A percentile compares a stretch with the other conserved stretches of the same genome.
Evolutionary conservation across 78 protist genomes (phyloP).

Genomic region (Anaeramoeba flamelloides): DNA sequence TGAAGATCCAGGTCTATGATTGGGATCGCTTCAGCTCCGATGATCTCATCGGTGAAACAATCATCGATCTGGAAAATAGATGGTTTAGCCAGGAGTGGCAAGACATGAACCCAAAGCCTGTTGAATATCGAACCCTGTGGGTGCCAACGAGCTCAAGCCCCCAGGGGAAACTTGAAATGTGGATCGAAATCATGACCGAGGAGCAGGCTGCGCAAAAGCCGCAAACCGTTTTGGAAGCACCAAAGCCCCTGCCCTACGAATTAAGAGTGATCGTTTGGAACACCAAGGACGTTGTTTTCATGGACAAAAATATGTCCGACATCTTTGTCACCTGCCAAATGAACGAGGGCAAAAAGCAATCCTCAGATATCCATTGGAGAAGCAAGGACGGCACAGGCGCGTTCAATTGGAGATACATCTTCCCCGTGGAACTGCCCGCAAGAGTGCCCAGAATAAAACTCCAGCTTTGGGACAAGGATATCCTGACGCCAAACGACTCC

Average conservation of each 20-base stretch:
- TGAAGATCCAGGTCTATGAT: constrained; percentile 10
- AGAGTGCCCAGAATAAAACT: constrained; percentile 19
- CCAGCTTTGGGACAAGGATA: constrained; percentile 32
- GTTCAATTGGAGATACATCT: constrained; percentile 26
- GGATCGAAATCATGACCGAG: constrained; percentile 16
- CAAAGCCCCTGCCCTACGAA: constrained; percentile 13
- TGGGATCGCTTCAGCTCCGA: neutral
- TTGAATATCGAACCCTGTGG: constrained; percentile 19
- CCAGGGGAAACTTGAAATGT: constrained; percentile 24
- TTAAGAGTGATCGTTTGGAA: constrained; percentile 14
- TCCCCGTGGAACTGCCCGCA: constrained; percentile 22
- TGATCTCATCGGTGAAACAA: constrained; percentile 12
- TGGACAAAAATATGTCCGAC: constrained; percentile 17
- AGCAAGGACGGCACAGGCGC: constrained; percentile 22
- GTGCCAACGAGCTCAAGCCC: constrained; percentile 9
- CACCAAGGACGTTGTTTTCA: constrained; percentile 19
- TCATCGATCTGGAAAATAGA: constrained; percentile 15
- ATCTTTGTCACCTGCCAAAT: constrained; percentile 14
- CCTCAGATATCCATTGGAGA: constrained; percentile 18
- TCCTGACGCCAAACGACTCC: constrained; percentile 19
- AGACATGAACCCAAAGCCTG: constrained; percentile 6
- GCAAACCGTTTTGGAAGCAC: constrained; percentile 3
- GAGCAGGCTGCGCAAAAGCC: constrained; percentile 17
- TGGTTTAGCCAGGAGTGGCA: constrained; percentile 1
- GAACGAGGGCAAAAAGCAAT: constrained; percentile 12